Base-by-base conservation (phyloP, 495 filamentous ascomycete species). In the Neurospora intermedia region DNA sequence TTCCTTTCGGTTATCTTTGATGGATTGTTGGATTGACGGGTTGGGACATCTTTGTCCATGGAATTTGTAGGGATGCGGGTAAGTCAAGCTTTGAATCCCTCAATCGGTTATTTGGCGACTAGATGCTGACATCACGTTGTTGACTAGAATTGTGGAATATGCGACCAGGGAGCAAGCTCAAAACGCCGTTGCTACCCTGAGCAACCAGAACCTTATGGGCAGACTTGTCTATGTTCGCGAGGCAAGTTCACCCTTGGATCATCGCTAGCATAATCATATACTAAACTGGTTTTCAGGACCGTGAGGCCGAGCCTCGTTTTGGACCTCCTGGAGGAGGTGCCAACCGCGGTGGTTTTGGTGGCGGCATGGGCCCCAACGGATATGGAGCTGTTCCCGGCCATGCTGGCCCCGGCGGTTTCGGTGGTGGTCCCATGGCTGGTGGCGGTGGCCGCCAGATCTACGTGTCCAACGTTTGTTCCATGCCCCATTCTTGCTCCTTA, bases 1-100 rank as follows among this genome's bases (percentile, higher is more conserved):
- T 86, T 89, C 85, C 84, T 84, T 86, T 88, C 87, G 86, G 88
- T 86, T 87, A 86, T 89, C 93, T 59, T 89, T 94, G 90, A 90
- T 92, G 93, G 93, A 91, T 84, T 89, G 91, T 93, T 96, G 93
- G 93, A 93, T 99, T 99, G 94, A 99, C 96, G 94, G 95, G 91
- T 90, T 91, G 93, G 94, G 94, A 91, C 89, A 88, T 66, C 54
- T 66, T 89, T 93, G 88, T 89, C 92, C 91, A 87, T 84, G 89
- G 92, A 89, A 84, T 85, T 84, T 97, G 91, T 98, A 99, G 96
- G 96, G 96, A 94, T 99, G 96, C 95, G 96, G 94, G 95, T 97
- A 89, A 89, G 93, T 89, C 18, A 8, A 72, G 15, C 11, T 41
- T 41, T 0, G 41, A 16, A 31, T 18, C 43, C 5, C 18, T 41